Evolutionary conservation across 2,329 filamentous ascomycete genomes (phyloP).

Genomic region (Colletotrichum zoysiae): DNA sequence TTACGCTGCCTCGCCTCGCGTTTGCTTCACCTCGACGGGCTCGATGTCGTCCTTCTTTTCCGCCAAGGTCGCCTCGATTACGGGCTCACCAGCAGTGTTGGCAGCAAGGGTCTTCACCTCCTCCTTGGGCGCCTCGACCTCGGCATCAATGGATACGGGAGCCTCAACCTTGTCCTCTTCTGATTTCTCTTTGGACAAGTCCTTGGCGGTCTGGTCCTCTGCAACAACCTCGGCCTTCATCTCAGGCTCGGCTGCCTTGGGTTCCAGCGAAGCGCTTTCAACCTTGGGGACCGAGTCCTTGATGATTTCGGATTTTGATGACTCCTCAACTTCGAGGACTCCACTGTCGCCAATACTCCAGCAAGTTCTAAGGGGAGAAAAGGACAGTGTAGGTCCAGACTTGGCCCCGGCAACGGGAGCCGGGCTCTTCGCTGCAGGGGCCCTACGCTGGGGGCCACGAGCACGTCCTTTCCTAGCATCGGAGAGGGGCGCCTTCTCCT

Average conservation of each 20-base stretch:
- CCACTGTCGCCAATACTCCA: conserved; percentile 68
- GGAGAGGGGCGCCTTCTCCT: conserved; percentile 79
- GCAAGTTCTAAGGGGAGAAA: conserved; percentile 61
- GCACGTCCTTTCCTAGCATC: conserved; percentile 94
- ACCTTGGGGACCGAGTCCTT: conserved; percentile 22
- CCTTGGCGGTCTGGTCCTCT: conserved; percentile 2
- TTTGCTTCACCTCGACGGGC: conserved; percentile 52
- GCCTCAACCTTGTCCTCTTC: conserved; percentile 33
- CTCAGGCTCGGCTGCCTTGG: conserved; percentile 15
- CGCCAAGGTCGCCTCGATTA: conserved; percentile 55
- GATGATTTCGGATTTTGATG: conserved; percentile 18
- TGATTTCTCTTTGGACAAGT: conserved; percentile 8
- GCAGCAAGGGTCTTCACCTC: conserved; percentile 54
- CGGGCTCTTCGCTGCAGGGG: conserved; percentile 65
- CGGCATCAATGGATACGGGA: conserved; percentile 14
- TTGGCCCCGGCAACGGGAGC: conserved; percentile 50
- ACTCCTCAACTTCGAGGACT: conserved; percentile 55
- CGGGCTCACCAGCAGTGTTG: conserved; percentile 59
- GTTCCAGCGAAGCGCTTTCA: conserved; percentile 18
- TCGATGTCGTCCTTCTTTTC: conserved; percentile 53
- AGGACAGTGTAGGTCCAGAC: conserved; percentile 55
- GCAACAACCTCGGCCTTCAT: conserved; percentile 4
- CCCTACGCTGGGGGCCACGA: conserved; percentile 84
- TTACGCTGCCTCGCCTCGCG: conserved; percentile 37
- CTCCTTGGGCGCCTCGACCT: conserved; percentile 28